These are phyloP conservation scores for Triticum timopheevii DNA, from an alignment of 176 grass and related monocot genomes.

Conservation along the genomic window DNA sequence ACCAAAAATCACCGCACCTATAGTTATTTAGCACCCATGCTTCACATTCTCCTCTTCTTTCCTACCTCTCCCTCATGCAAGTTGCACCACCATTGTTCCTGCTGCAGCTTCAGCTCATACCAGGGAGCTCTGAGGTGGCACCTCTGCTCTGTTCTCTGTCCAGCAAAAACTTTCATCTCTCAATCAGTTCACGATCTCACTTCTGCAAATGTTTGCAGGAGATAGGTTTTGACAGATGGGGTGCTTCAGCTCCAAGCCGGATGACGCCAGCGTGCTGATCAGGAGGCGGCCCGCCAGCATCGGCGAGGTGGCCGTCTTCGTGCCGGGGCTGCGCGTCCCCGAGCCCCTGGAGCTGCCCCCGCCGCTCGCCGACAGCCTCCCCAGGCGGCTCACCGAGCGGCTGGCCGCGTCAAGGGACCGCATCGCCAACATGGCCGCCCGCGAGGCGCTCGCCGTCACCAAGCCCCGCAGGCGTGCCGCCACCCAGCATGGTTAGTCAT, in stretches of 20 bases:
- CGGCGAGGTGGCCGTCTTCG: slow-evolving; percentile 82
- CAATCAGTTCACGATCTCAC: not conserved
- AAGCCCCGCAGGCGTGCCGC: slow-evolving; percentile 58
- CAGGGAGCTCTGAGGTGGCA: not conserved
- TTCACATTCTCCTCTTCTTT: no score
- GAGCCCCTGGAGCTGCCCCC: slow-evolving; percentile 56
- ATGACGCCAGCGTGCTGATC: slow-evolving; percentile 26
- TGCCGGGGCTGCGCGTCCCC: slow-evolving; percentile 63
- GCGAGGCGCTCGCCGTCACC: slow-evolving; percentile 48
- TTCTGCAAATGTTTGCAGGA: not conserved
- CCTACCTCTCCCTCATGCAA: not conserved
- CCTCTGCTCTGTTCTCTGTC: not conserved
- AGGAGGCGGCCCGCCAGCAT: slow-evolving; percentile 65
- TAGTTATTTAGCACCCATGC: not conserved
- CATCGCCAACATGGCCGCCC: slow-evolving; percentile 62
- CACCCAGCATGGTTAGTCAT: slow-evolving; percentile 60
- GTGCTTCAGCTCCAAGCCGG: slow-evolving; percentile 64
- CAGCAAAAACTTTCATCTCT: not conserved
- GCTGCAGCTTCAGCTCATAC: not conserved
- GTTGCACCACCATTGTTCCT: not conserved
- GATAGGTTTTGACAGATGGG: slow-evolving; percentile 49
- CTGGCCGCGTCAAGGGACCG: slow-evolving; percentile 41
- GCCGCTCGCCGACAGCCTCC: slow-evolving; percentile 40
- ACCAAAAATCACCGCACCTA: slow-evolving; percentile 16
- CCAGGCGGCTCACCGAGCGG: slow-evolving; percentile 48